Conservation (phyloP, 768 basidiomycete species). For the Amanita brunnescens region DNA sequence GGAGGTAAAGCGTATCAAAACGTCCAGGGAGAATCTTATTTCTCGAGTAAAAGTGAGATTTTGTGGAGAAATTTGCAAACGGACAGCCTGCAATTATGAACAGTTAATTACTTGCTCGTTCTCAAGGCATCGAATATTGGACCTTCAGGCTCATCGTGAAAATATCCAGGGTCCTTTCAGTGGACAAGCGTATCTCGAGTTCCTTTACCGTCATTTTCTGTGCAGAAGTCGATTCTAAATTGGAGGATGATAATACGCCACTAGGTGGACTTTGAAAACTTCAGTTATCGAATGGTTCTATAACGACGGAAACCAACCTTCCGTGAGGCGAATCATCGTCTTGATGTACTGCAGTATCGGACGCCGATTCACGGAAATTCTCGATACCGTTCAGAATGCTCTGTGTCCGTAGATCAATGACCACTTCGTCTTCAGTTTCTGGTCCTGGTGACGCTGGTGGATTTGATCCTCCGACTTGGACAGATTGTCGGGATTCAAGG, state of each 20-base stretch:
- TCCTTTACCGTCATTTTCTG: conserved; percentile 57
- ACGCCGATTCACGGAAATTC: neutral
- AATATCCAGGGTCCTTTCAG: conserved; percentile 78
- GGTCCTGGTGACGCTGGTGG: conserved; percentile 13
- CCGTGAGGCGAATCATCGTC: conserved; percentile 39
- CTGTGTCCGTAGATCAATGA: conserved; percentile 44
- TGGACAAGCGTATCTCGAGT: conserved; percentile 72
- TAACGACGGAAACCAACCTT: conserved; percentile 28
- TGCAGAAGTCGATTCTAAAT: conserved; percentile 37
- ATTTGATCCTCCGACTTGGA: conserved; percentile 36
- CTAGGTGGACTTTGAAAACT: neutral
- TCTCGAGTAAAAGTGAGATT: conserved; percentile 69
- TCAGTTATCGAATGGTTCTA: neutral
- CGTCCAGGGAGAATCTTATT: conserved; percentile 64
- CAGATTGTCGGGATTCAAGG: conserved; percentile 49
- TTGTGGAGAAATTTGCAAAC: conserved; percentile 83
- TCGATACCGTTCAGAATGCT: neutral
- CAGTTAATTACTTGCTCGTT: neutral
- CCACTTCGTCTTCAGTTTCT: conserved; percentile 47
- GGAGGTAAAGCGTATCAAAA: conserved; percentile 70
- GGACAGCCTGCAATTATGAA: conserved; percentile 54
- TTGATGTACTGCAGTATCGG: conserved; percentile 20
- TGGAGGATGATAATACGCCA: neutral
- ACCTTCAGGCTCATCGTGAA: conserved; percentile 96
- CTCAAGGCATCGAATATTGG: conserved; percentile 8